These are phyloP conservation scores for Sclerotinia borealis DNA, from an alignment of 2,329 filamentous ascomycete species.

Conservation along the genomic window DNA sequence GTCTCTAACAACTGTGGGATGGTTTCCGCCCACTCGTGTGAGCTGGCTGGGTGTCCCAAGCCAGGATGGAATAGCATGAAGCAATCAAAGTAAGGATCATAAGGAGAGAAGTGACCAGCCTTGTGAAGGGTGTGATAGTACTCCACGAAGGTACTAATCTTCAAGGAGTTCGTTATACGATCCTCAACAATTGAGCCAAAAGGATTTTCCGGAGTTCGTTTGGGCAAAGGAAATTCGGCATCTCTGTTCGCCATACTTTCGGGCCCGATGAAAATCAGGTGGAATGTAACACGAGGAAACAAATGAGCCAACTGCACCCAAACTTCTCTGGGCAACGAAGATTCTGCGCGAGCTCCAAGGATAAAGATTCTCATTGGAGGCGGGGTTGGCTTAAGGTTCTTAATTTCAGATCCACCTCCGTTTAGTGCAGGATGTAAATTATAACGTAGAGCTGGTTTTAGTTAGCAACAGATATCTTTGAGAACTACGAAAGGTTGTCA, in stretches of 20 bases:
- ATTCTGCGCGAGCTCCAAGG: conserved; percentile 92
- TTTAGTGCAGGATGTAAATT: conserved; percentile 81
- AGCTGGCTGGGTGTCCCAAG: conserved; percentile 85
- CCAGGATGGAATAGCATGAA: conserved; percentile 97
- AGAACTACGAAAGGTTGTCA: conserved; percentile 31
- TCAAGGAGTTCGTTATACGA: conserved; percentile 79
- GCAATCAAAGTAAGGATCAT: conserved; percentile 97
- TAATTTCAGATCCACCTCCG: conserved; percentile 67
- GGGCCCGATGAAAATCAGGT: conserved; percentile 90
- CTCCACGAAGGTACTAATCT: conserved; percentile 96
- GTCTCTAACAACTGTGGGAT: conserved; percentile 87
- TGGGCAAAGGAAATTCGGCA: conserved; percentile 83
- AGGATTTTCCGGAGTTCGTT: conserved; percentile 77
- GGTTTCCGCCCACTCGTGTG: conserved; percentile 90
- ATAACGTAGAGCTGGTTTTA: conserved; percentile 70
- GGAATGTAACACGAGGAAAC: conserved; percentile 86
- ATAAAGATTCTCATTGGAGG: conserved; percentile 90
- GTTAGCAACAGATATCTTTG: not conserved
- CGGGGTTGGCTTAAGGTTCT: conserved; percentile 74
- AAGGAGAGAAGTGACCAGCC: conserved; percentile 84
- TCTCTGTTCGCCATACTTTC: conserved; percentile 95
- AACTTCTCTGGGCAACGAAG: conserved; percentile 84
- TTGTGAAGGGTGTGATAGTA: conserved; percentile 97
- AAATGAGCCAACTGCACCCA: conserved; percentile 94
- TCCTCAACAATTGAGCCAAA: conserved; percentile 94